These are phyloP conservation scores for Colletotrichum brevisporum DNA, from an alignment of 2,329 filamentous ascomycete species.

Conservation along the genomic window DNA sequence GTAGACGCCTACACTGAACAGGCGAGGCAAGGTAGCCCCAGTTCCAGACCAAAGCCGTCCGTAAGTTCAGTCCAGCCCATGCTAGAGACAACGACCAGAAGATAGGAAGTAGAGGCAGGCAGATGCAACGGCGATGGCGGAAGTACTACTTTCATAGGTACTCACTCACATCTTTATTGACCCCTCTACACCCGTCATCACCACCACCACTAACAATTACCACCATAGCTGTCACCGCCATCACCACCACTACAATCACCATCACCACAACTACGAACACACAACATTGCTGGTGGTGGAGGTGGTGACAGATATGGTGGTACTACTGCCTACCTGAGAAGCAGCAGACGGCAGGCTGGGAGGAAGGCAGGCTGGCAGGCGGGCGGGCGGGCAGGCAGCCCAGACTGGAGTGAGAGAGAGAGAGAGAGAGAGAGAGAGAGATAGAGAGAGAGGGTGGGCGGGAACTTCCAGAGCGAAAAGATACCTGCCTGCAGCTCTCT, in stretches of 20 bases:
- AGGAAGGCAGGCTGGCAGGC: constrained; percentile 22
- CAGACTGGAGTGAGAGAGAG: too few species aligned
- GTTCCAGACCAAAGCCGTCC: constrained; percentile 20
- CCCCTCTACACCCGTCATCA: too few species aligned
- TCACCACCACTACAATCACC: too few species aligned
- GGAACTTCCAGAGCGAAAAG: constrained; percentile 10
- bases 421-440: not conserved
- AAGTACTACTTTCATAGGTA: not conserved
- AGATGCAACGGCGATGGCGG: constrained; percentile 14
- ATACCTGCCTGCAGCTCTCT: constrained; percentile 29
- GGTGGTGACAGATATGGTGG: not conserved
- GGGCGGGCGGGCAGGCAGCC: constrained; percentile 8
- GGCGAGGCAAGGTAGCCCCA: not conserved
- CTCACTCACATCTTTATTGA: too few species aligned
- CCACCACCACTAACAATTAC: too few species aligned
- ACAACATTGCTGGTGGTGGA: too few species aligned
- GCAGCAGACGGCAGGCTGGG: constrained; percentile 30
- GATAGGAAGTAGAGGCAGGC: not conserved
- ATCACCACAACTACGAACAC: too few species aligned
- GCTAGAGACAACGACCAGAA: constrained; percentile 38
- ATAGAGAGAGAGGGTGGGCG: constrained; percentile 9
- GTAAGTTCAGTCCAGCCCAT: constrained; percentile 29
- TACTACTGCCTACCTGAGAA: constrained; percentile 4
- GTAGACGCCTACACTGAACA: too few species aligned
- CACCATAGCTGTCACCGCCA: too few species aligned